A percentile compares a stretch with the other conserved stretches of the same genome.
Conservation (phyloP, 305 asterid species). For the Fraxinus albicans region DNA sequence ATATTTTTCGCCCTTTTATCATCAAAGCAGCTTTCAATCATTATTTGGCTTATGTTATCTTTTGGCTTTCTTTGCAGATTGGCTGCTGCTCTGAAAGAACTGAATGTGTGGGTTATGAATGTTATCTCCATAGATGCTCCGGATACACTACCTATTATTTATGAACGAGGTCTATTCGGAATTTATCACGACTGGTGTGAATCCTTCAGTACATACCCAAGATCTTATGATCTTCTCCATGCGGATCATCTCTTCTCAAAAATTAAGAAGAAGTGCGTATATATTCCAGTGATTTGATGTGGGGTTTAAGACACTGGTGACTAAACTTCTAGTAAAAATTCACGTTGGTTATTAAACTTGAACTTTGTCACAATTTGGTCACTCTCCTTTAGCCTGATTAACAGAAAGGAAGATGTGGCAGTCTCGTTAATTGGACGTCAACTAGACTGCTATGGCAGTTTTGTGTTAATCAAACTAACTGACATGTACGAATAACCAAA, state of each 20-base stretch:
- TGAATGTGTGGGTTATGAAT: slow-evolving; percentile 95
- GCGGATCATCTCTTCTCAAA: slow-evolving; percentile 80
- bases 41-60: neutral
- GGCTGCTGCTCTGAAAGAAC: slow-evolving; percentile 60
- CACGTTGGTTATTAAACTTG: neutral
- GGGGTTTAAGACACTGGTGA: neutral
- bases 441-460: neutral
- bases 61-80: slow-evolving; percentile 33
- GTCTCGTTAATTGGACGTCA: neutral
- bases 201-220: slow-evolving; percentile 78
- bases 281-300: neutral
- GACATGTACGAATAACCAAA: neutral
- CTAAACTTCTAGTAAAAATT: neutral
- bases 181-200: slow-evolving; percentile 82
- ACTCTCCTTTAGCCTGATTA: neutral
- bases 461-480: neutral
- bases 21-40: neutral
- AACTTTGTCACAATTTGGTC: neutral
- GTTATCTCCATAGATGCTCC: slow-evolving; percentile 62
- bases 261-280: slow-evolving; percentile 49
- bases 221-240: slow-evolving; percentile 80
- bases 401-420: neutral
- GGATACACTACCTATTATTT: slow-evolving; percentile 63
- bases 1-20: neutral
- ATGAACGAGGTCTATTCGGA: slow-evolving; percentile 67